Conservation (phyloP, 805 yeast species). For the Lipomyces orientalis region DNA sequence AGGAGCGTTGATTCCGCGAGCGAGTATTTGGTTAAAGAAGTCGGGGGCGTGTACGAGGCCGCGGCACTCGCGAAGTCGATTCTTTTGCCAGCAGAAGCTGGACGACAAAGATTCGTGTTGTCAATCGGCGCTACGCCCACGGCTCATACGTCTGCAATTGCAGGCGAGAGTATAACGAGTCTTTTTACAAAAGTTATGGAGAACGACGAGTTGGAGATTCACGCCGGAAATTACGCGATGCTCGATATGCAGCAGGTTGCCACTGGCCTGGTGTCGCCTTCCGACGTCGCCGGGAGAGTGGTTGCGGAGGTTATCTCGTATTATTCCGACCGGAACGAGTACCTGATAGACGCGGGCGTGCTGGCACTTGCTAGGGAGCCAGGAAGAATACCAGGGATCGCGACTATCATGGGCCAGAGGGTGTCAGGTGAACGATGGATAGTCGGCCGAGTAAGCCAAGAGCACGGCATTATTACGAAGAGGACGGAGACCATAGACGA, state of each 20-base stretch:
- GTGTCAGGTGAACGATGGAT: conserved; percentile 58
- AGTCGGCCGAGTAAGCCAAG: conserved; percentile 74
- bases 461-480: conserved; percentile 76
- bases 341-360: conserved; percentile 73
- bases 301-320: conserved; percentile 63
- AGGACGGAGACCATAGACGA: conserved; percentile 40
- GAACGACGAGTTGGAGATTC: conserved; percentile 64
- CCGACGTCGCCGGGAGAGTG: conserved; percentile 58
- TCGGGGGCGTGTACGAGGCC: conserved; percentile 62
- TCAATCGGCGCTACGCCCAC: conserved; percentile 88
- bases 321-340: conserved; percentile 69
- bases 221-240: conserved; percentile 80
- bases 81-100: conserved; percentile 18
- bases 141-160: conserved; percentile 50
- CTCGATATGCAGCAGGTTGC: conserved; percentile 80
- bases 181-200: neutral
- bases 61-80: conserved; percentile 46
- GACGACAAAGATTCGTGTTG: conserved; percentile 49
- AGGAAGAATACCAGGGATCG: conserved; percentile 51
- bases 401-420: conserved; percentile 20
- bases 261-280: conserved; percentile 59
- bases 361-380: conserved; percentile 69
- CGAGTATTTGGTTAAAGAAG: conserved; percentile 58
- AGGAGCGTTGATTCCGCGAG: conserved; percentile 55
- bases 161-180: neutral